Percentiles rank a stretch among this genome's conserved stretches.
Conservation (phyloP, 352 stramenopile species). For the Pseudoperonospora humuli region DNA sequence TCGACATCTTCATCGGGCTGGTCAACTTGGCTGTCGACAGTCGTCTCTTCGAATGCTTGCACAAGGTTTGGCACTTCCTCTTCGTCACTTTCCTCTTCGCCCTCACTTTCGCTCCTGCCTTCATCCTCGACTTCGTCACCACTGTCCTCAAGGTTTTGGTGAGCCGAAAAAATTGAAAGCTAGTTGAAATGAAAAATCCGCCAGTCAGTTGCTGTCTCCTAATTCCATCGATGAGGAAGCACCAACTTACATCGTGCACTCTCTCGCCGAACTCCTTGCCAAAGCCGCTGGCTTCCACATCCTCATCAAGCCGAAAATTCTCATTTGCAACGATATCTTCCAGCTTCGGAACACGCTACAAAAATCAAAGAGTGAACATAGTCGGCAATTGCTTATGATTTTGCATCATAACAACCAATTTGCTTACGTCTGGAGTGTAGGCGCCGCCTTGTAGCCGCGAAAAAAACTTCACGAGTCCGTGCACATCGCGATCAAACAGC, state of each 20-base stretch:
- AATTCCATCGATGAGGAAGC: neutral
- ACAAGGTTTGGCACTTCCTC: constrained; percentile 28
- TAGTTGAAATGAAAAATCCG: constrained; percentile 17
- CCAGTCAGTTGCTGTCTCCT: neutral
- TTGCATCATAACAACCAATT: neutral
- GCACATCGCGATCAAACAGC: constrained; percentile 93
- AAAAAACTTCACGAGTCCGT: constrained; percentile 95
- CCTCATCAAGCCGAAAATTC: constrained; percentile 52
- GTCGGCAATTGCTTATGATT: neutral
- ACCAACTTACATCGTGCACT: constrained; percentile 46
- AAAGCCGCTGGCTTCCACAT: constrained; percentile 77
- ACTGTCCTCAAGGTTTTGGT: constrained; percentile 40
- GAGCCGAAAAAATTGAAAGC: constrained; percentile 79
- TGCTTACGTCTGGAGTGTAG: constrained; percentile 78
- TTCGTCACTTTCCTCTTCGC: constrained; percentile 25
- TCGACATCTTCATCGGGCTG: constrained; percentile 24
- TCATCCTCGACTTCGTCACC: constrained; percentile 31
- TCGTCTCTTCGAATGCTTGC: constrained; percentile 30
- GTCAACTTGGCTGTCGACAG: constrained; percentile 13
- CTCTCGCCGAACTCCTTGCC: constrained; percentile 68
- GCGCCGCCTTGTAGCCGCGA: constrained; percentile 73
- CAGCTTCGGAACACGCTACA: constrained; percentile 43
- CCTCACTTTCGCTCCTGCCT: constrained; percentile 26
- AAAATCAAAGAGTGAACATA: constrained; percentile 1
- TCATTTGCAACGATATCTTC: constrained; percentile 64